Evolutionary conservation across 78 protist genomes (phyloP), one percentile per base, ranked within the genome.

Genomic region (Protostelium mycophagum): DNA sequence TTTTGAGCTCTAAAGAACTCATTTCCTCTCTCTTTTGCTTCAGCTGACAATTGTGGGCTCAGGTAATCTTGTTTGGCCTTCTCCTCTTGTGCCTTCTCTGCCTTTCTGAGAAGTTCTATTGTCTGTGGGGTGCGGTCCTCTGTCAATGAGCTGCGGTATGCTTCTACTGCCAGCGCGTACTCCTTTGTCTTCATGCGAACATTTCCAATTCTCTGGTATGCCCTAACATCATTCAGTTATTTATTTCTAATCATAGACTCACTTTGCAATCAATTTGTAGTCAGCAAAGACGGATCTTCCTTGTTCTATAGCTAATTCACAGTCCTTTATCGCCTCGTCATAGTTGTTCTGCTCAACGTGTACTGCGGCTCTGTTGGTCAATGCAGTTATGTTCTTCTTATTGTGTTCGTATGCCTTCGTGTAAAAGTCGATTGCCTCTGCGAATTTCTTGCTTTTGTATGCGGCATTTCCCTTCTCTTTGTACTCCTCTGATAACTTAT

Each of bases 1-100:
- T 96, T 87, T 35, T 91, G 93, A 38, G 90, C 91, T 86, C 95
- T 96, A 91, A 96, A 96, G 83, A 90, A 91, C n/a, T 88, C 96
- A 90, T 95, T 97, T 28, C 99, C 99, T 63, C 88, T 34, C 63
- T 93, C 88, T 87, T 95, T 94, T n/a, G 89, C 99, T 1, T 29
- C 91, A 36, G 85, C 31, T 0, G 96, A 87, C 1, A 63, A 16
- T 37, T 96, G 98, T 0, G 92, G 93, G 35, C 5, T 36, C 36
- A 94, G 0, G 92, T 97, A 97, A 34, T 93, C 98, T 36, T 86
- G 51, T 0, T 83, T 92, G 28, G 37, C 94, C 37, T 34, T 38
- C 63, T 92, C 88, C 90, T 91, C 91, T 90, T 93, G 89, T 0
- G 36, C n/a, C 37, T 90, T 90, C 63, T 95, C 96, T 35, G 93